These are phyloP conservation scores for Aspergillus ruber DNA, from an alignment of 2,329 filamentous ascomycete species.

Conservation along the genomic window DNA sequence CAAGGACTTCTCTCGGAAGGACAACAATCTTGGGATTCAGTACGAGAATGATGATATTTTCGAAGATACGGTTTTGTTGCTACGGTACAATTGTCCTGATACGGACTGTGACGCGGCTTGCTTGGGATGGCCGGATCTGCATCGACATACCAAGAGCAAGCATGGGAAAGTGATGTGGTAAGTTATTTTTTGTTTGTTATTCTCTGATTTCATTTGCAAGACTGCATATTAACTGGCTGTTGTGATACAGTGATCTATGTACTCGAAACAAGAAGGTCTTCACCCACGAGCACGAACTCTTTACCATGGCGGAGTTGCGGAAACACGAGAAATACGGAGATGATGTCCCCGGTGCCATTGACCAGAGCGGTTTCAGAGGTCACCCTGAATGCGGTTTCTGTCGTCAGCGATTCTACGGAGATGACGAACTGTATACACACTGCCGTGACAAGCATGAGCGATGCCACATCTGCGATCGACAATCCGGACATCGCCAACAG, in stretches of 20 bases:
- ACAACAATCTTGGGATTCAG: slow-evolving; percentile 82
- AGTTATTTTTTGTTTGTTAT: slow-evolving; percentile 16
- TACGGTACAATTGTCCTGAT: slow-evolving; percentile 94
- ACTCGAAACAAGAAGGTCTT: slow-evolving; percentile 96
- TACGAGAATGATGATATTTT: slow-evolving; percentile 86
- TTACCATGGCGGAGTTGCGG: slow-evolving; percentile 70
- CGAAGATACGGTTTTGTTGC: slow-evolving; percentile 77
- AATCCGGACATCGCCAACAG: slow-evolving; percentile 57
- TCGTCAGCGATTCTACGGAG: slow-evolving; percentile 84
- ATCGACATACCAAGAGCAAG: slow-evolving; percentile 70
- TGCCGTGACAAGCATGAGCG: slow-evolving; percentile 91
- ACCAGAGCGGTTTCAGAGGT: slow-evolving; percentile 93
- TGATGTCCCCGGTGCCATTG: slow-evolving; percentile 77
- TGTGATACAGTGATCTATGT: slow-evolving; percentile 62
- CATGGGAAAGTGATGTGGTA: slow-evolving; percentile 83
- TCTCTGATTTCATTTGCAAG: background rate
- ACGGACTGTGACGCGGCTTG: slow-evolving; percentile 77
- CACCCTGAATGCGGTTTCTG: slow-evolving; percentile 95
- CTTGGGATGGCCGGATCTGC: slow-evolving; percentile 69
- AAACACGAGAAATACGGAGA: slow-evolving; percentile 88
- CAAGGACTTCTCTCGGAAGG: slow-evolving; percentile 66
- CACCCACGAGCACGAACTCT: slow-evolving; percentile 93
- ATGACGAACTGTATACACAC: slow-evolving; percentile 89
- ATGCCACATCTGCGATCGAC: slow-evolving; percentile 86
- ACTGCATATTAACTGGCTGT: slow-evolving; percentile 2